These are phyloP conservation scores for Selaginella moellendorffii DNA, from an alignment of 75 land plant species.

Conservation along the genomic window DNA sequence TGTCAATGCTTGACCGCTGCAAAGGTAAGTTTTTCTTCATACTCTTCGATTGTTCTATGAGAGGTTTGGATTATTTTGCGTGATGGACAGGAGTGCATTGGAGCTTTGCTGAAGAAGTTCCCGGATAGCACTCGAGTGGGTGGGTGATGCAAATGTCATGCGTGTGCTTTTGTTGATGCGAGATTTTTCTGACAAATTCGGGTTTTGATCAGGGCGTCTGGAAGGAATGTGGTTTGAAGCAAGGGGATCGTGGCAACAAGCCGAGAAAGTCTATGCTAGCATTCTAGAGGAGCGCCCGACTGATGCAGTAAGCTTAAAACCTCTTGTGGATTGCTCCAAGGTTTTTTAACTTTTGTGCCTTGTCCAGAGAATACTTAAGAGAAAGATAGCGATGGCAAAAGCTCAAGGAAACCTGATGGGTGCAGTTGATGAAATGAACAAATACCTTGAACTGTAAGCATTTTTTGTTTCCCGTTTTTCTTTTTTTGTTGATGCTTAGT, in stretches of 20 bases:
- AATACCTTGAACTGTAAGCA: constrained; percentile 93
- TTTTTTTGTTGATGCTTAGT: background rate
- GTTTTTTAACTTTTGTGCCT: background rate
- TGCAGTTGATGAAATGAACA: constrained; percentile 66
- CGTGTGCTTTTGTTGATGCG: background rate
- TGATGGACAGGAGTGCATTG: constrained; percentile 50
- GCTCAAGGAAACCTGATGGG: constrained; percentile 63
- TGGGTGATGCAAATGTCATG: constrained; percentile 26
- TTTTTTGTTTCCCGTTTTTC: no score
- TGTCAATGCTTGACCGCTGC: constrained; percentile 60
- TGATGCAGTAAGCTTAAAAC: constrained; percentile 44
- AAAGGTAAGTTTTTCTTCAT: constrained; percentile 48
- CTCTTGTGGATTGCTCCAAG: background rate
- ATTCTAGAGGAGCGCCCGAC: constrained; percentile 61
- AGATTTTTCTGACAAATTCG: background rate
- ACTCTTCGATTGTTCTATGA: no score
- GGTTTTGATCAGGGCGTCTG: constrained; percentile 39
- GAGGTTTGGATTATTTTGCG: background rate
- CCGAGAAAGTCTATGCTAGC: constrained; percentile 59
- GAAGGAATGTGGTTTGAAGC: constrained; percentile 85
- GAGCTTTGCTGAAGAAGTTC: constrained; percentile 45
- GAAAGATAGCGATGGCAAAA: constrained; percentile 79
- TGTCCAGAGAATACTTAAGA: constrained; percentile 52
- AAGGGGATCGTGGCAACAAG: constrained; percentile 72
- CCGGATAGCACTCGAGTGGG: constrained; percentile 76